Evolutionary conservation across 2,329 filamentous ascomycete species (phyloP).

Genomic region (Stagonosporopsis rhizophila): DNA sequence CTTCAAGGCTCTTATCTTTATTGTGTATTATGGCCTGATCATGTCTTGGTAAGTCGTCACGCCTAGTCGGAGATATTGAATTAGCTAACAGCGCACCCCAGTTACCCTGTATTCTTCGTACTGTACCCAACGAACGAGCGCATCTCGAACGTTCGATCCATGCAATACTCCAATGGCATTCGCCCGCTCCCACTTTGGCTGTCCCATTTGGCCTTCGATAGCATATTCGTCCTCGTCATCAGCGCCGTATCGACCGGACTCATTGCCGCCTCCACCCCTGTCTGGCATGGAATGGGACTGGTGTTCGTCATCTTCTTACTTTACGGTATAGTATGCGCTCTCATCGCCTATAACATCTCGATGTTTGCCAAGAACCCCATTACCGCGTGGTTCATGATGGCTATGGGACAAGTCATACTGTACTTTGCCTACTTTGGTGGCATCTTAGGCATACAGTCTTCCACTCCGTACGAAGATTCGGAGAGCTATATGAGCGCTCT

Average conservation of each 20-base stretch:
- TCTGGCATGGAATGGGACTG: constrained; percentile 80
- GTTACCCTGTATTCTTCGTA: constrained; percentile 83
- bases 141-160: constrained; percentile 75
- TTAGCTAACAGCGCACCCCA: constrained; percentile 66
- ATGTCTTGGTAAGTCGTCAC: constrained; percentile 60
- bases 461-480: constrained; percentile 24
- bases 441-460: constrained; percentile 30
- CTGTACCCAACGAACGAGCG: constrained; percentile 85
- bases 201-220: constrained; percentile 81
- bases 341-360: constrained; percentile 80
- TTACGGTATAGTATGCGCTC: constrained; percentile 77
- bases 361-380: constrained; percentile 75
- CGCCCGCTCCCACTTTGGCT: constrained; percentile 81
- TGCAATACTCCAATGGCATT: constrained; percentile 91
- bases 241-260: constrained; percentile 71
- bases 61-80: background rate
- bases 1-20: constrained; percentile 58
- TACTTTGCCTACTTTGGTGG: constrained; percentile 54
- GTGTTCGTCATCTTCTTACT: constrained; percentile 80
- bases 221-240: constrained; percentile 70
- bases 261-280: constrained; percentile 60
- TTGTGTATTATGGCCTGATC: constrained; percentile 74
- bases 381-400: constrained; percentile 73
- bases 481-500: constrained; percentile 29
- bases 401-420: constrained; percentile 69